These are phyloP conservation scores for Lactifluus rugatus DNA, from an alignment of 768 basidiomycete genomes.

Conservation along the genomic window DNA sequence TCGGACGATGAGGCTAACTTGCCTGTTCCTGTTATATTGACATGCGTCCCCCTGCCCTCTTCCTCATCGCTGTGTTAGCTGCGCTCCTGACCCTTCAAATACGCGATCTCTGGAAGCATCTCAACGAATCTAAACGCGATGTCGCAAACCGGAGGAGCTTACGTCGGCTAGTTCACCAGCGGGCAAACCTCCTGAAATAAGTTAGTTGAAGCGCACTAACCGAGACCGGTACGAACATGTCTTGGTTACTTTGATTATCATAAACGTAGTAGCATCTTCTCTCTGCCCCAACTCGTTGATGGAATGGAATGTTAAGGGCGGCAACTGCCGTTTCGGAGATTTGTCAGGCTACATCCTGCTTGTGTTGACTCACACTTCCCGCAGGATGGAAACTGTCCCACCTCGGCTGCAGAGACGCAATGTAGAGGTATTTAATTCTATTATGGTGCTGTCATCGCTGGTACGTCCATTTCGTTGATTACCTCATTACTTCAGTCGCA, in stretches of 20 bases:
- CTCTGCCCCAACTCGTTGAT: too few species aligned
- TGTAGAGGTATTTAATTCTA: background rate
- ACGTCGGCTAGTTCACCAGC: conserved; percentile 66
- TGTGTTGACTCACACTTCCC: too few species aligned
- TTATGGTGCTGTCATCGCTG: background rate
- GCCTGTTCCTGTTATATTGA: too few species aligned
- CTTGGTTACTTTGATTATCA: too few species aligned
- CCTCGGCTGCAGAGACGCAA: conserved; percentile 2
- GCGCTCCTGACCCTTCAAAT: conserved; percentile 83
- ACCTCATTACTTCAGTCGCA: background rate
- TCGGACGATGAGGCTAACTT: background rate
- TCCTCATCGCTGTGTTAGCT: conserved; percentile 43
- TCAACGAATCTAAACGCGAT: conserved; percentile 60
- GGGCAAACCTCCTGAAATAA: conserved; percentile 80
- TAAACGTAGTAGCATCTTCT: too few species aligned
- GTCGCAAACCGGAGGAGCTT: conserved; percentile 69
- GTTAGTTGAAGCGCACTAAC: conserved; percentile 51
- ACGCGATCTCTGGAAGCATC: conserved; percentile 69
- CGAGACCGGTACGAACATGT: conserved; percentile 64
- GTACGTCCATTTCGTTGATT: background rate
- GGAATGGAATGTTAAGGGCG: too few species aligned
- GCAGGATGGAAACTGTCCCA: background rate
- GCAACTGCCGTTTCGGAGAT: too few species aligned
- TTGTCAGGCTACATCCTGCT: too few species aligned
- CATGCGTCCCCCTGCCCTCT: too few species aligned